These are phyloP conservation scores for Kwoniella sp. DNA, from an alignment of 768 basidiomycete genomes.

Conservation along the genomic window DNA sequence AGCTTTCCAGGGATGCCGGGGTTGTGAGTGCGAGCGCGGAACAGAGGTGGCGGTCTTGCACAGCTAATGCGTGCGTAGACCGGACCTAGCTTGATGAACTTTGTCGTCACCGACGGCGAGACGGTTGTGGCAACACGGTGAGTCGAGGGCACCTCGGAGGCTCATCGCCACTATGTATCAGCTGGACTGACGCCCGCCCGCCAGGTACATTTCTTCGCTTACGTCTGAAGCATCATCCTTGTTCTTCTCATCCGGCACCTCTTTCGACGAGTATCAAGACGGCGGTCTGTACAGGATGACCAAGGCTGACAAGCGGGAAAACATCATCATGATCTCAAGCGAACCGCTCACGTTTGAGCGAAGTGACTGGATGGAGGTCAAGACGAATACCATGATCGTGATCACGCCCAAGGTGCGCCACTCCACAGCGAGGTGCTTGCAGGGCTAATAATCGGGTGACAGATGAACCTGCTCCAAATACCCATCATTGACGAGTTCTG, in stretches of 20 bases:
- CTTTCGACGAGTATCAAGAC: constrained; percentile 81
- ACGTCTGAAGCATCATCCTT: constrained; percentile 89
- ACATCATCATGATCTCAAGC: constrained; percentile 78
- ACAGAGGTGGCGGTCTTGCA: neutral
- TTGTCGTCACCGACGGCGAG: constrained; percentile 91
- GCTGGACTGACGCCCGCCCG: neutral
- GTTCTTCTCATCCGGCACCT: constrained; percentile 95
- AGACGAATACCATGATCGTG: constrained; percentile 90
- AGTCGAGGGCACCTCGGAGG: constrained; percentile 1
- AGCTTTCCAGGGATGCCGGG: constrained; percentile 65
- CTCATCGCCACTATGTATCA: neutral
- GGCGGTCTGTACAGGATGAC: constrained; percentile 93
- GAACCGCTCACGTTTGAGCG: constrained; percentile 96
- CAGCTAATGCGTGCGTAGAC: constrained; percentile 2
- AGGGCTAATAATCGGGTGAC: neutral
- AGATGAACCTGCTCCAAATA: constrained; percentile 78
- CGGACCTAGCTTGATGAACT: constrained; percentile 87
- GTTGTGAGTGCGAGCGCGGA: constrained; percentile 20
- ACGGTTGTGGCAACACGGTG: constrained; percentile 81
- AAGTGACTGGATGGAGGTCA: constrained; percentile 99
- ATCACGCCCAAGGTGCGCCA: constrained; percentile 89
- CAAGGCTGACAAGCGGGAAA: constrained; percentile 85
- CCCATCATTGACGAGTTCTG: constrained; percentile 92
- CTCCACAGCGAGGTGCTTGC: neutral
- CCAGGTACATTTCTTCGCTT: constrained; percentile 77